Evolutionary conservation across 371 early-diverging fungal species (phyloP).

Genomic region (Lichtheimia ornata): DNA sequence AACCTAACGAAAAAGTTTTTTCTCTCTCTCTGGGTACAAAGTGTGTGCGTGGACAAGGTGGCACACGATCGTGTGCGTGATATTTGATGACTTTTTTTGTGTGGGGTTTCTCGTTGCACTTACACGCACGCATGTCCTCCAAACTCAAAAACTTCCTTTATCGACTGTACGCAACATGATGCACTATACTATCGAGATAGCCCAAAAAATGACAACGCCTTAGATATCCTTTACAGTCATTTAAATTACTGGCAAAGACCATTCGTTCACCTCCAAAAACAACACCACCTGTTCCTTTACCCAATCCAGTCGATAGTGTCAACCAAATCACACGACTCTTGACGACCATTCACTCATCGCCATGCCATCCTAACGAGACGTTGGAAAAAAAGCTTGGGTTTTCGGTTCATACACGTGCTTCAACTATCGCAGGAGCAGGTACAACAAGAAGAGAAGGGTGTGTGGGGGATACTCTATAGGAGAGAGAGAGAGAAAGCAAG

Average conservation of each 20-base stretch:
- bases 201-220: background rate
- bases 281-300: background rate
- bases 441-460: background rate
- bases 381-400: constrained; percentile 5
- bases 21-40: no score
- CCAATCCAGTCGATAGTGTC: background rate
- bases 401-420: constrained; percentile 4
- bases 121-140: no score
- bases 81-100: no score
- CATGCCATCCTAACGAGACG: background rate
- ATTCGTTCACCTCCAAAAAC: constrained; percentile 10
- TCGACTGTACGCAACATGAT: constrained; percentile 4
- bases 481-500: background rate
- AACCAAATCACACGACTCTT: background rate
- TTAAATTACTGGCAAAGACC: constrained; percentile 11
- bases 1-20: no score
- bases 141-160: background rate
- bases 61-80: no score
- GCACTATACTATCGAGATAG: background rate
- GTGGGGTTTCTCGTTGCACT: no score
- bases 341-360: background rate
- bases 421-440: constrained; percentile 13
- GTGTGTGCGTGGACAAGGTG: no score
- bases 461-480: background rate
- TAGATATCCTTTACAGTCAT: constrained; percentile 16